phyloP scores from a whole-genome alignment of 2,329 filamentous ascomycete species.

The Talaromyces sp. region DNA sequence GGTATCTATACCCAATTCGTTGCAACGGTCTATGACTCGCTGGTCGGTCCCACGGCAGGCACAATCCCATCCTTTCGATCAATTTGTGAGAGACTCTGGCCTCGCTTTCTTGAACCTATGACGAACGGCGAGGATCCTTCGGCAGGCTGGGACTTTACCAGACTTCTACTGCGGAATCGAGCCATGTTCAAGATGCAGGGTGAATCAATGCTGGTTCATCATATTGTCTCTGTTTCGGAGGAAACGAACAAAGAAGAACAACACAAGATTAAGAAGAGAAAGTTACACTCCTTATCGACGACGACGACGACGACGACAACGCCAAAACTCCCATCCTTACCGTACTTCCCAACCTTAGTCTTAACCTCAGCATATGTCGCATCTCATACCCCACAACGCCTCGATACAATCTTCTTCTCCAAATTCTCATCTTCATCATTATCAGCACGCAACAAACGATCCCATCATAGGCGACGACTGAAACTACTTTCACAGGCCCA shows the following conservation, averaged over 20 bases:
- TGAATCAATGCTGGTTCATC: conserved; percentile 41
- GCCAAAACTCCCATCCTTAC: conserved; percentile 24
- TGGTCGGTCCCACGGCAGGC: conserved; percentile 73
- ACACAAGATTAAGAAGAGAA: conserved; percentile 4
- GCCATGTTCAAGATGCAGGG: conserved; percentile 43
- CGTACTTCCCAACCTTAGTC: conserved; percentile 45
- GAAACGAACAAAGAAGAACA: conserved; percentile 16
- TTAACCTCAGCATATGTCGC: conserved; percentile 46
- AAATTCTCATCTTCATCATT: conserved; percentile 43
- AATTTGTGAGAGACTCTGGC: conserved; percentile 73
- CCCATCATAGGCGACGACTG: conserved; percentile 38
- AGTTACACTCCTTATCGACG: not conserved
- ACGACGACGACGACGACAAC: not conserved
- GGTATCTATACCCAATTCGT: conserved; percentile 63
- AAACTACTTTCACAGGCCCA: conserved; percentile 38
- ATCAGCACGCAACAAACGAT: conserved; percentile 41
- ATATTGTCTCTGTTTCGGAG: conserved; percentile 32
- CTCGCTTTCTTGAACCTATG: conserved; percentile 74
- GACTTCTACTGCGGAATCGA: conserved; percentile 60
- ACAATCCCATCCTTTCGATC: conserved; percentile 69
- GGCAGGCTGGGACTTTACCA: conserved; percentile 73
- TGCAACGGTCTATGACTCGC: conserved; percentile 77
- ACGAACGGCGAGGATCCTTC: conserved; percentile 57
- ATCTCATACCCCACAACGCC: conserved; percentile 42
- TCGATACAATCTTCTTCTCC: conserved; percentile 48